Percentiles rank a stretch among this genome's conserved stretches.
These are phyloP conservation scores for Mallotus japonicus DNA, from an alignment of 441 rosid species.

Conservation along the genomic window DNA sequence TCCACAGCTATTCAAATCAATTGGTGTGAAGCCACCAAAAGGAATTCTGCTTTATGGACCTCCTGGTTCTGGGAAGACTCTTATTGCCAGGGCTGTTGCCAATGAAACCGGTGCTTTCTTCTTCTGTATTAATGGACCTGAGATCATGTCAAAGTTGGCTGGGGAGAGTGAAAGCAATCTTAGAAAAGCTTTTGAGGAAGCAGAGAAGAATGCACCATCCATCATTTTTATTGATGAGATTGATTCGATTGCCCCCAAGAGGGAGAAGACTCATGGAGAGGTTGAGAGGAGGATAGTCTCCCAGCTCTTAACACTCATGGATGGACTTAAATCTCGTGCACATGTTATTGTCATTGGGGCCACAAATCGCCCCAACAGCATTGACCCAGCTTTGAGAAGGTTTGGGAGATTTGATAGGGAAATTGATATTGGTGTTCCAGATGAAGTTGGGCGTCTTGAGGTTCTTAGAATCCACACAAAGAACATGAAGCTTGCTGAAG, in stretches of 20 bases:
- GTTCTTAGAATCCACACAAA: constrained; percentile 54
- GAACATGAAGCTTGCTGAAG: constrained; percentile 53
- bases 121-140: constrained; percentile 63
- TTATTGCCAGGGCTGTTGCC: constrained; percentile 60
- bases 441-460: constrained; percentile 57
- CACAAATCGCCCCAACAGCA: constrained; percentile 48
- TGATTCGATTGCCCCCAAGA: constrained; percentile 63
- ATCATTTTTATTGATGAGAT: constrained; percentile 65
- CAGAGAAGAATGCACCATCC: constrained; percentile 63
- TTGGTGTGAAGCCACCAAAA: constrained; percentile 70
- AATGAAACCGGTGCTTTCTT: constrained; percentile 79
- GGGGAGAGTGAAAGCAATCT: constrained; percentile 69
- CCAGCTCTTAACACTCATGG: constrained; percentile 57
- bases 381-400: constrained; percentile 50
- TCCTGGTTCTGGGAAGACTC: constrained; percentile 56
- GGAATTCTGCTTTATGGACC: constrained; percentile 60
- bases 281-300: constrained; percentile 68
- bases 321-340: constrained; percentile 47
- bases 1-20: constrained; percentile 62
- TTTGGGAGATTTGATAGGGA: constrained; percentile 59
- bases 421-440: constrained; percentile 64
- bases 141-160: constrained; percentile 66
- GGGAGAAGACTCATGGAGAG: constrained; percentile 65
- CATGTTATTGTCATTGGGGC: constrained; percentile 56
- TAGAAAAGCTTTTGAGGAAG: constrained; percentile 65